Percentiles rank a stretch among this genome's conserved stretches.
These are phyloP conservation scores for Trichoderma parareesei DNA, from an alignment of 495 filamentous ascomycete species.

Conservation along the genomic window DNA sequence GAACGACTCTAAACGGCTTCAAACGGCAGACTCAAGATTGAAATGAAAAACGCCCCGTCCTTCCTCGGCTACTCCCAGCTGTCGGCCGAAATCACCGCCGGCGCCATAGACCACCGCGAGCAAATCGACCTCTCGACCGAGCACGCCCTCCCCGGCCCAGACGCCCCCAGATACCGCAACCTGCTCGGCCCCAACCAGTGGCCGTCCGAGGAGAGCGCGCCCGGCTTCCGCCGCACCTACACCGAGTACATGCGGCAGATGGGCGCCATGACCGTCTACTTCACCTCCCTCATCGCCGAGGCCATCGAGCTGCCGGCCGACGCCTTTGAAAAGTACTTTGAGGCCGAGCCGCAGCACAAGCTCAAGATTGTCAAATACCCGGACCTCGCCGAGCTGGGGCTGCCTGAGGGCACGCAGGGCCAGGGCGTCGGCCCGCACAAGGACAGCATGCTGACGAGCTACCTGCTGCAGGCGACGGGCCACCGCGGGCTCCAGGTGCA, in stretches of 20 bases:
- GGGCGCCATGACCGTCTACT: slow-evolving; percentile 59
- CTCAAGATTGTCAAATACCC: slow-evolving; percentile 91
- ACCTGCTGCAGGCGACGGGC: slow-evolving; percentile 75
- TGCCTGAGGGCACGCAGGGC: slow-evolving; percentile 41
- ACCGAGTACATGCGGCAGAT: slow-evolving; percentile 70
- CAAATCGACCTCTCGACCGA: slow-evolving; percentile 86
- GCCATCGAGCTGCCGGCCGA: slow-evolving; percentile 63
- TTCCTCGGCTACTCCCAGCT: slow-evolving; percentile 58
- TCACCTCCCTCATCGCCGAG: slow-evolving; percentile 82
- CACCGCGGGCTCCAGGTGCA: slow-evolving; percentile 85
- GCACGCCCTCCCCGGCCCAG: slow-evolving; percentile 53
- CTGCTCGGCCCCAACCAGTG: slow-evolving; percentile 86
- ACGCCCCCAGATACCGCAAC: slow-evolving; percentile 67
- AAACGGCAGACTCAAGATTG: slow-evolving; percentile 55
- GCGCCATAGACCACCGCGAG: slow-evolving; percentile 63
- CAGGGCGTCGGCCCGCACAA: slow-evolving; percentile 92
- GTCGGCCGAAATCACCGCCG: slow-evolving; percentile 53
- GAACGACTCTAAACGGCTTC: no score
- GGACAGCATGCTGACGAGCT: slow-evolving; percentile 80
- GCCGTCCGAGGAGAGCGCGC: slow-evolving; percentile 61
- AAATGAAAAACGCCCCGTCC: slow-evolving; percentile 76
- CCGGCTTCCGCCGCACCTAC: slow-evolving; percentile 61
- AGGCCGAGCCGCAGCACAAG: slow-evolving; percentile 65
- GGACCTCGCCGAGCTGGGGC: slow-evolving; percentile 42
- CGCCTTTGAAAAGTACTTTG: slow-evolving; percentile 79